Percentiles rank a stretch among this genome's conserved stretches.
Conservation (phyloP, 1,284 basidiomycete genomes). For the Dichomitus squalens region DNA sequence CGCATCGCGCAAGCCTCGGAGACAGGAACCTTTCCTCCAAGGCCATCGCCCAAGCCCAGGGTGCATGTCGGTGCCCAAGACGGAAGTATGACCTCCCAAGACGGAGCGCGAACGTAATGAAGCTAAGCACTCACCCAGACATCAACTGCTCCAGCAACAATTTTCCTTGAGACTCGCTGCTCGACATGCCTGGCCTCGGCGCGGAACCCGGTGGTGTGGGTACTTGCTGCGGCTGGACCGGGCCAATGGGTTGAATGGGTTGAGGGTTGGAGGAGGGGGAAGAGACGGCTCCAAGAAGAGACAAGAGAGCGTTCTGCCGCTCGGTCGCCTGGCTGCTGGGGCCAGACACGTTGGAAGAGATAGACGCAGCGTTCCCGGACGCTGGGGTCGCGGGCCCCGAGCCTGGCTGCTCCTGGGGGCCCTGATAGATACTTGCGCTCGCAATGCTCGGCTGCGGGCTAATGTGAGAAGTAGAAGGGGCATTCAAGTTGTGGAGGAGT, state of each 20-base stretch:
- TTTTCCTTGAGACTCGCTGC: constrained; percentile 67
- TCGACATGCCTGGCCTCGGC: constrained; percentile 53
- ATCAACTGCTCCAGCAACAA: constrained; percentile 77
- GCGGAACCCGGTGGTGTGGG: constrained; percentile 70
- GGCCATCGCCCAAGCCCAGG: not conserved
- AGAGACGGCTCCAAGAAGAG: constrained; percentile 54
- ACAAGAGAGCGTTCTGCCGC: constrained; percentile 72
- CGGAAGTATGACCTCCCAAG: too few relatives aligned
- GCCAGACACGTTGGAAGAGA: constrained; percentile 43
- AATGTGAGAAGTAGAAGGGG: constrained; percentile 37
- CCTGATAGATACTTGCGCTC: constrained; percentile 37
- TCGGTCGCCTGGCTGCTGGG: constrained; percentile 52
- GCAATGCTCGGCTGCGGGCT: constrained; percentile 36
- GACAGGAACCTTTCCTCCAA: not conserved
- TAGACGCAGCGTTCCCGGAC: constrained; percentile 53
- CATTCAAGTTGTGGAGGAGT: constrained; percentile 54
- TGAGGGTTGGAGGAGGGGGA: constrained; percentile 42
- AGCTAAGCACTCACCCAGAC: constrained; percentile 60
- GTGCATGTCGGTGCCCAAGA: too few relatives aligned
- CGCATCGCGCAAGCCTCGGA: not conserved
- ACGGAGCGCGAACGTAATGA: not conserved
- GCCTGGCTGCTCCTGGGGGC: constrained; percentile 40
- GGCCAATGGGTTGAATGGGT: constrained; percentile 31
- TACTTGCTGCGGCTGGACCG: constrained; percentile 53
- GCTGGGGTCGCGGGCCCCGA: constrained; percentile 59